Evolutionary conservation across 2,329 filamentous ascomycete species (phyloP), one percentile per base, ranked within the genome.

Genomic region (Eutypa lata): DNA sequence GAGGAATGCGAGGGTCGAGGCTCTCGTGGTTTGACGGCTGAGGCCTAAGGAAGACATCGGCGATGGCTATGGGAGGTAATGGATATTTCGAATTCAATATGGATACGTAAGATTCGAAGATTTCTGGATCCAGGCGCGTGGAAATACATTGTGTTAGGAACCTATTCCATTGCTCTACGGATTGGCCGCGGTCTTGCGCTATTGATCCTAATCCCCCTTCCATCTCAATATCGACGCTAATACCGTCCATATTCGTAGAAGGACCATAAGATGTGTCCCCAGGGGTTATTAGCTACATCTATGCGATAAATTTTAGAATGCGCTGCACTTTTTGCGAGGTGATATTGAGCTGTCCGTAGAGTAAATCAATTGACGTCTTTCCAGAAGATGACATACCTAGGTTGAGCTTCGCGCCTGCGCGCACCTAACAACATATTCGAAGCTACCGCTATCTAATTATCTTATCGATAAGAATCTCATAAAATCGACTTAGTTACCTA

Each of bases 41-140:
- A 2, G 84, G 84, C 22, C 76, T 76, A 40, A 88, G 71, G 60
- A 84, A 79, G 49, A 87, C 66, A 58, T 85, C 77, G 69, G 83
- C 81, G 57, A 87, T 69, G 53, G 74, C 66, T 11, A 69, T 57
- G 7, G 81, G 71, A 3, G 78, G 72, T 10, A 87, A 68, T 1
- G 80, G 81, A 56, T 82, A 70, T 57, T 79, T 76, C 3, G 72
- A 68, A 55, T 76, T 72, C 50, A 85, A 71, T 43, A 83, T 62
- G 1, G 69, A 71, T 21, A 78, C 75, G 56, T 75, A 82, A 22
- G 72, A 67, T 42, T 77, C 74, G 66, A 88, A 88, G 53, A 71
- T 71, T 37, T 79, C 76, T 28, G 71, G 64, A 42, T 81, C 77
- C 51, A 86, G 76, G 31, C 83, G 80, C 44, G 71, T 64, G 28